Evolutionary conservation across 371 early-diverging fungal genomes (phyloP).

Genomic region (Lichtheimia corymbifera): DNA sequence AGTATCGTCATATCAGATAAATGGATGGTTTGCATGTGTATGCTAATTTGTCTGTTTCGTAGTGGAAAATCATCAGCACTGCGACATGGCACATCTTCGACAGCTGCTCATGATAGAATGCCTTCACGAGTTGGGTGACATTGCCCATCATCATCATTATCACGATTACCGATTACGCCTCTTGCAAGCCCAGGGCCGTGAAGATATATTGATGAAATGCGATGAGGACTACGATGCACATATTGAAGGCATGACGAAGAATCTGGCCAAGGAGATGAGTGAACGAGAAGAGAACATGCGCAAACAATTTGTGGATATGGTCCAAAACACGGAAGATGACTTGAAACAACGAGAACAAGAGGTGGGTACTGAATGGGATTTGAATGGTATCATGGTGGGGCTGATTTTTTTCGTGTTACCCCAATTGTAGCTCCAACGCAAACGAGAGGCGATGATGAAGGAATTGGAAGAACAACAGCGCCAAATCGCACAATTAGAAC

Average conservation of each 20-base stretch:
- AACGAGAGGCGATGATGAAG: conserved; percentile 21
- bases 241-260: conserved; percentile 56
- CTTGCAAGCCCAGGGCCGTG: conserved; percentile 63
- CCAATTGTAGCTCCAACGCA: conserved; percentile 16
- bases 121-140: conserved; percentile 80
- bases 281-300: conserved; percentile 77
- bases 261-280: conserved; percentile 68
- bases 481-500: conserved; percentile 18
- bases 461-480: conserved; percentile 26
- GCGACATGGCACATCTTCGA: conserved; percentile 85
- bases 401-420: too few species aligned
- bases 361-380: conserved; percentile 13
- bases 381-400: background rate
- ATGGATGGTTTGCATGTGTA: too few species aligned
- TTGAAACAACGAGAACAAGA: conserved; percentile 69
- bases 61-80: conserved; percentile 87
- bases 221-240: conserved; percentile 75
- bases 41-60: background rate
- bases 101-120: conserved; percentile 73
- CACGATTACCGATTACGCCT: conserved; percentile 75
- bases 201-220: conserved; percentile 72
- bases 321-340: conserved; percentile 72
- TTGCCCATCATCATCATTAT: conserved; percentile 80
- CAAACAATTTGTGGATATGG: conserved; percentile 69
- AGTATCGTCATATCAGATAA: background rate